These are phyloP conservation scores for Trichosporon sp. DNA, from an alignment of 1,284 basidiomycete genomes.

Conservation along the genomic window DNA sequence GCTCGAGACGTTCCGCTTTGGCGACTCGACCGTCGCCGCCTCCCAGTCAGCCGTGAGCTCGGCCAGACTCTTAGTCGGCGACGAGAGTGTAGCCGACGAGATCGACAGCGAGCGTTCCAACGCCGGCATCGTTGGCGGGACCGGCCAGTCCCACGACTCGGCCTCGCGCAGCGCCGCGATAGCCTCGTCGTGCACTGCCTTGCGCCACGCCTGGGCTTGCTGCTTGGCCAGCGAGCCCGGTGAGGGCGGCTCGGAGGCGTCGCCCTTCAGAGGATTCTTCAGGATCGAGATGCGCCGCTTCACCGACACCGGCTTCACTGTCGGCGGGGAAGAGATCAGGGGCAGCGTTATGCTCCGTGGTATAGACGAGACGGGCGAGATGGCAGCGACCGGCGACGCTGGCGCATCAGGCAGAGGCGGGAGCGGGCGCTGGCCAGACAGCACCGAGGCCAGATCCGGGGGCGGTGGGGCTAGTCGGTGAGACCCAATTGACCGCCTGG, in stretches of 20 bases:
- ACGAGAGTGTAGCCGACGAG: conserved; percentile 3
- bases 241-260: neutral
- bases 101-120: neutral
- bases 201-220: neutral
- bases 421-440: neutral
- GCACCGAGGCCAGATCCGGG: neutral
- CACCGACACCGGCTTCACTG: neutral
- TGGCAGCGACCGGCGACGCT: neutral
- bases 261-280: neutral
- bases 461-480: neutral
- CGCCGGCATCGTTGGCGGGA: neutral
- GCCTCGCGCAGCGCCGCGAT: conserved; percentile 7
- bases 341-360: neutral
- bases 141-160: conserved; percentile 14
- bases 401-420: neutral
- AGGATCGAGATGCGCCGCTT: neutral
- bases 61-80: conserved; percentile 2
- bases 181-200: conserved; percentile 10
- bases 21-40: neutral
- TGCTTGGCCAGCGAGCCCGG: conserved; percentile 3
- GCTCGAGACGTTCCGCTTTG: neutral
- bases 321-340: neutral
- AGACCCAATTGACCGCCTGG: neutral
- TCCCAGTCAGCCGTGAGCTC: conserved; percentile 15
- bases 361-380: neutral